These are phyloP conservation scores for Saccharomycopsis fibuligera DNA, from an alignment of 805 yeast genomes.

Conservation along the genomic window DNA sequence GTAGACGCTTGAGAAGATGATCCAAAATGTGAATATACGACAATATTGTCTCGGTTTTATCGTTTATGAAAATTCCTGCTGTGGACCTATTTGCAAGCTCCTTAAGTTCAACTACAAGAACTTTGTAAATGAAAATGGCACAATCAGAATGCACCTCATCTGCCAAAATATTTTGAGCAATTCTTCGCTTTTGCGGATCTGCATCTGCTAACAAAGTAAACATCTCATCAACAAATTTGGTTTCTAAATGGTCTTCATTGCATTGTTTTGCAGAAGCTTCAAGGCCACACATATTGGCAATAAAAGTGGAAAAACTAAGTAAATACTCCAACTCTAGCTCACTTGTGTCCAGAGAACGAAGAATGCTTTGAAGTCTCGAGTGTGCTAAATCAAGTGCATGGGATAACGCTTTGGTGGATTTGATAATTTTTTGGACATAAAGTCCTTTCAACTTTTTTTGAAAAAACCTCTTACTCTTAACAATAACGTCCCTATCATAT, in stretches of 20 bases:
- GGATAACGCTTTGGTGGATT: too few relatives aligned
- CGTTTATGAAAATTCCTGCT: constrained; percentile 34
- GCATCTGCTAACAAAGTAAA: not conserved
- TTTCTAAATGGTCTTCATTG: too few relatives aligned
- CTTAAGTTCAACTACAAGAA: constrained; percentile 25
- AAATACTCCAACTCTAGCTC: not conserved
- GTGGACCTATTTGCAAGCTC: constrained; percentile 21
- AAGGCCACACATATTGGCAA: not conserved
- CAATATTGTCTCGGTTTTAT: constrained; percentile 42
- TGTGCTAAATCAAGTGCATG: too few relatives aligned
- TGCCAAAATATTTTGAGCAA: constrained; percentile 63
- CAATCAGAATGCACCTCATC: constrained; percentile 56
- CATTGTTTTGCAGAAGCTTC: too few relatives aligned
- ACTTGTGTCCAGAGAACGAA: too few relatives aligned
- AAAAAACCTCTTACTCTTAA: constrained; percentile 50
- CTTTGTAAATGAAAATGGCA: constrained; percentile 31
- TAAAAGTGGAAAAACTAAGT: not conserved
- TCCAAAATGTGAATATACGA: constrained; percentile 34
- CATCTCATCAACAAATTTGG: not conserved
- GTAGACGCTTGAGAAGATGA: constrained; percentile 18
- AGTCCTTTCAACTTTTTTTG: constrained; percentile 57
- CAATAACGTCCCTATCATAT: constrained; percentile 48
- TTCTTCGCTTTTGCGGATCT: constrained; percentile 22
- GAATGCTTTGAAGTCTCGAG: too few relatives aligned
- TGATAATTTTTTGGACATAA: too few relatives aligned